Evolutionary conservation across 208 protist genomes (phyloP), one percentile per base, ranked within the genome.

Genomic region (Acanthamoeba culbertsoni): DNA sequence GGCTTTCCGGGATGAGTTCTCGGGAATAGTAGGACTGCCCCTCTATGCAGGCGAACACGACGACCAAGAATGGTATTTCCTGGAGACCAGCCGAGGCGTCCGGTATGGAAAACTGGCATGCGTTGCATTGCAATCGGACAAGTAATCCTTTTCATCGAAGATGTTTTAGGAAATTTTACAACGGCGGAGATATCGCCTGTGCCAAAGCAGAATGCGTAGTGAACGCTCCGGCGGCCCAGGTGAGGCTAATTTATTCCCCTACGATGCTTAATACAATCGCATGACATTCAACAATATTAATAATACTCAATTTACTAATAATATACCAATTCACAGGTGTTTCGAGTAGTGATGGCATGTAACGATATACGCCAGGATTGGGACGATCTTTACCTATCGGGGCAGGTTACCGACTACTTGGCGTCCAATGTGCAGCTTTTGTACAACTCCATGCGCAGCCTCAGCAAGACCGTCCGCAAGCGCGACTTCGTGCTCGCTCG

Each of bases 331-430:
- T 43, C 33, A n/a, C 68, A 33, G 18, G 51, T 90, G 82, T 90
- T 90, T 14, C 82, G 53, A 8, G 26, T 57, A n/a, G 42, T 90
- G 31, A 84, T 84, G 73, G 73, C 73, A 20, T 46, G 46, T 31
- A 48, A 35, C 43, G 82, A 57, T 14, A 65, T 33, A 23, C 31
- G 82, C 14, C 31, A 65, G 82, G 82, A 90, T 16, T 90, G 82
- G 82, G 82, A 90, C 37, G 82, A 90, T 31, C 55, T 90, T n/a
- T 90, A 90, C 55, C 42, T 90, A 26, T 57, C 43, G 42, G 82
- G 82, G 7, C 59, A 65, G 53, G 82, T 90, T 42, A 68, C 35
- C 37, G 82, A 90, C 31, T n/a, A 65, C 55, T n/a, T 90, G 37
- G n/a, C 43, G n/a, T 57, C 43, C 33, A 65, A 90, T n/a, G 65